Evolutionary conservation across 164 flowering plant species (phyloP).

Genomic region (Brasenia schreberi): DNA sequence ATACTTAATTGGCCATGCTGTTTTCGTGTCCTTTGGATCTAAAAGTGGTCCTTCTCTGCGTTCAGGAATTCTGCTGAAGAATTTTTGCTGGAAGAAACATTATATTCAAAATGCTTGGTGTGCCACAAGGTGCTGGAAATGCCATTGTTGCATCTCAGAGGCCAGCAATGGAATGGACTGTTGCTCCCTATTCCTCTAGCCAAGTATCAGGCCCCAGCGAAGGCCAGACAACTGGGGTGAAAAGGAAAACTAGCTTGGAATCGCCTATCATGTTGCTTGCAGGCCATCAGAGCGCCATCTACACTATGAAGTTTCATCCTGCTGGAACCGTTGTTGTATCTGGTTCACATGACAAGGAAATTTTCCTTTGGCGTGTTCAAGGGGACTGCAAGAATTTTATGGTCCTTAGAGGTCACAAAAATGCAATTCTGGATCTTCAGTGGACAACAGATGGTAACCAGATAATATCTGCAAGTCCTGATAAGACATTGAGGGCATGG

Average conservation of each 20-base stretch:
- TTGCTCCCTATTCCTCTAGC: slow-evolving; percentile 36
- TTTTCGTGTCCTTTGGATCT: too few relatives aligned
- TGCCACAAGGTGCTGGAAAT: slow-evolving; percentile 39
- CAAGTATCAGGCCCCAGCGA: slow-evolving; percentile 10
- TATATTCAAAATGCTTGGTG: slow-evolving; percentile 28
- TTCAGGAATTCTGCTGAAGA: too few relatives aligned
- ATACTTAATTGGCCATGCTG: too few relatives aligned
- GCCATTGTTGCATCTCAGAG: slow-evolving; percentile 49
- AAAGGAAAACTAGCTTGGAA: slow-evolving; percentile 76
- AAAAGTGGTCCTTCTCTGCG: too few relatives aligned
- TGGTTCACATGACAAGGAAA: slow-evolving; percentile 92
- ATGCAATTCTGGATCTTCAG: slow-evolving; percentile 86
- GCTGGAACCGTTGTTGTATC: slow-evolving; percentile 82
- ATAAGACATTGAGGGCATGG: slow-evolving; percentile 93
- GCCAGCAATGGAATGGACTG: slow-evolving; percentile 70
- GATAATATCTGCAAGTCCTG: slow-evolving; percentile 93
- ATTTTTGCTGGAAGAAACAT: too few relatives aligned
- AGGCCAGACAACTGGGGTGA: slow-evolving; percentile 55
- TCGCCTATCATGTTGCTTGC: slow-evolving; percentile 83
- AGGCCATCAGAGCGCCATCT: slow-evolving; percentile 91
- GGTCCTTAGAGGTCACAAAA: slow-evolving; percentile 95
- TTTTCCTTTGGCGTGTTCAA: slow-evolving; percentile 82
- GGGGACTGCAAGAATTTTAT: slow-evolving; percentile 96
- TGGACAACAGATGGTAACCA: slow-evolving; percentile 97
- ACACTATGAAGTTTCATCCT: slow-evolving; percentile 94